Percentiles rank a stretch among this genome's conserved stretches.
These are phyloP conservation scores for Brassica juncea DNA, from an alignment of 345 rosid species.

Conservation along the genomic window DNA sequence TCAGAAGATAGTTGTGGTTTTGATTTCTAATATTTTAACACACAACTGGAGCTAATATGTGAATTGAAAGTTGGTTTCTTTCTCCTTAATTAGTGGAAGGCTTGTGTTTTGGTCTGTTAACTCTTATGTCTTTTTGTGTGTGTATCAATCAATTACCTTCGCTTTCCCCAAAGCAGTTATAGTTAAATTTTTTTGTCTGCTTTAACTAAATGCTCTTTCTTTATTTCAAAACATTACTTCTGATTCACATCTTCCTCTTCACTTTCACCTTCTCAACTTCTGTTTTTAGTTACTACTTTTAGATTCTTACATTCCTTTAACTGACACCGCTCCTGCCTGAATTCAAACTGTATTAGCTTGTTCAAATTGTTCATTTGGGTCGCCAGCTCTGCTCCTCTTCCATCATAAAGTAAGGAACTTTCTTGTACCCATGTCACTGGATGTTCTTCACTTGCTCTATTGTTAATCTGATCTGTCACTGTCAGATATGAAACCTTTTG, in stretches of 20 bases:
- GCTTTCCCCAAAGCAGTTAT: conserved; percentile 3
- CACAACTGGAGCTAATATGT: background rate
- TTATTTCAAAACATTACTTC: background rate
- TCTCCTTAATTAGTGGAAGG: background rate
- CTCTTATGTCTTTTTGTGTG: background rate
- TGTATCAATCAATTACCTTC: background rate
- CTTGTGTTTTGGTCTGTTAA: conserved; percentile 9
- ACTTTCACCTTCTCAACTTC: background rate
- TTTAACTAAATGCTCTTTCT: background rate
- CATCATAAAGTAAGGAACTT: background rate
- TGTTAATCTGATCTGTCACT: background rate
- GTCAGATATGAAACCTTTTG: background rate
- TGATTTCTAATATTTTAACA: background rate
- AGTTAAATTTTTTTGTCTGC: background rate
- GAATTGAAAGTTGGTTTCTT: background rate
- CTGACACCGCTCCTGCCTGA: background rate
- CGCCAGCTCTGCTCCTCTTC: background rate
- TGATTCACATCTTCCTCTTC: background rate
- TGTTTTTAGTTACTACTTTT: background rate
- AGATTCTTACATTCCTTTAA: background rate
- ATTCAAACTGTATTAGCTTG: background rate
- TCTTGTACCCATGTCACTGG: background rate
- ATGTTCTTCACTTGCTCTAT: background rate
- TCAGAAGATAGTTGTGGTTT: too few relatives aligned
- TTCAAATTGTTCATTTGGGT: background rate